Conservation (phyloP, 2,329 filamentous ascomycete genomes). For the Arthroderma sp. region DNA sequence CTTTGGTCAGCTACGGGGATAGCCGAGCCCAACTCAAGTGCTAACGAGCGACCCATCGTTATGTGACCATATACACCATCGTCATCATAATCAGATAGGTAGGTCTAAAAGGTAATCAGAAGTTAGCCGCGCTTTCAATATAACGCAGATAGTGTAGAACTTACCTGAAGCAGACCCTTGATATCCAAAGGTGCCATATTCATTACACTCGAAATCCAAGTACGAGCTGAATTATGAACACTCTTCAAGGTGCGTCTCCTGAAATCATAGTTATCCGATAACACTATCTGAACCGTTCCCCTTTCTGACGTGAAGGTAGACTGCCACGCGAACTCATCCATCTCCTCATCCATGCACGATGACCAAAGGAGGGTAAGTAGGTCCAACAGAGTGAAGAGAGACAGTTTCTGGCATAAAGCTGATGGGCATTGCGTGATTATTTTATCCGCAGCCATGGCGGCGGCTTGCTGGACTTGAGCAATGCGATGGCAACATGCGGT, state of each 20-base stretch:
- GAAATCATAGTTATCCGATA: constrained; percentile 87
- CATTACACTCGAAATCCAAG: constrained; percentile 70
- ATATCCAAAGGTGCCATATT: constrained; percentile 82
- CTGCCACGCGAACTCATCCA: constrained; percentile 81
- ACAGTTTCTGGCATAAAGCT: constrained; percentile 75
- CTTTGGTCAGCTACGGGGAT: constrained; percentile 80
- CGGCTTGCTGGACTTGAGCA: constrained; percentile 77
- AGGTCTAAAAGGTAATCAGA: constrained; percentile 51
- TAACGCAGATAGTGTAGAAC: not conserved
- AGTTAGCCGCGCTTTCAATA: not conserved
- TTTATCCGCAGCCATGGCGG: constrained; percentile 68
- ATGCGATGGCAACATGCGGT: constrained; percentile 88
- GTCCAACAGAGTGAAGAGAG: constrained; percentile 85
- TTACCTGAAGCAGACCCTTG: constrained; percentile 70
- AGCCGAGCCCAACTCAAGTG: constrained; percentile 76
- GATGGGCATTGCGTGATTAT: constrained; percentile 80
- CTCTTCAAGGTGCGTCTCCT: constrained; percentile 66
- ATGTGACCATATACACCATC: constrained; percentile 84
- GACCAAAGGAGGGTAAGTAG: constrained; percentile 89
- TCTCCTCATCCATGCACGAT: constrained; percentile 86
- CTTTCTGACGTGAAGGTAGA: constrained; percentile 66
- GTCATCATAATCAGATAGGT: constrained; percentile 88
- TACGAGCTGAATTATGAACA: constrained; percentile 62
- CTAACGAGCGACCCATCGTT: constrained; percentile 85
- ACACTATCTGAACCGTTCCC: constrained; percentile 67